These are phyloP conservation scores for Colletotrichum sp. DNA, from an alignment of 2,329 filamentous ascomycete genomes.

Conservation along the genomic window DNA sequence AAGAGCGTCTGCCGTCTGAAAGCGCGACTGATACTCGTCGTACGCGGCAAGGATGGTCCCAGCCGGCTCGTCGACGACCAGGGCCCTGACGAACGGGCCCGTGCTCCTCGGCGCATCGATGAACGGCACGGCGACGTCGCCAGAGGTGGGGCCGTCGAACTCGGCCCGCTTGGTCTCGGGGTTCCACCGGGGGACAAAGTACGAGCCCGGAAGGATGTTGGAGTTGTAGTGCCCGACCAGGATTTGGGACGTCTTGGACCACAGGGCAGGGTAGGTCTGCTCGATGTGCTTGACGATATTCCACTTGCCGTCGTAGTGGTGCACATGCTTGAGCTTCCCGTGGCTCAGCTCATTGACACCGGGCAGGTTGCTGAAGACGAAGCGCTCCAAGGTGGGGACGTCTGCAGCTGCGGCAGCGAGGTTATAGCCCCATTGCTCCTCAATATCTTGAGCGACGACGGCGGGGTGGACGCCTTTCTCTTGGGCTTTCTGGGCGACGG, in stretches of 20 bases:
- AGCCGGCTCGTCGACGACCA: conserved; percentile 43
- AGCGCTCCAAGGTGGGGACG: neutral
- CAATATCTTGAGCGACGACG: conserved; percentile 48
- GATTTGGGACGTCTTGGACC: conserved; percentile 1
- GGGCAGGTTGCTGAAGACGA: neutral
- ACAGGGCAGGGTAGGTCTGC: neutral
- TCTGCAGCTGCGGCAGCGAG: conserved; percentile 56
- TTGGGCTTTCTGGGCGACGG: conserved; percentile 31
- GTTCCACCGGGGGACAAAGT: neutral
- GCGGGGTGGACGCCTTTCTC: conserved; percentile 9
- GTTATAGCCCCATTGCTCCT: conserved; percentile 57
- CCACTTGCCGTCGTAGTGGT: conserved; percentile 7
- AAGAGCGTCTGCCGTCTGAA: conserved; percentile 39
- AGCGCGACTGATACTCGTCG: conserved; percentile 39
- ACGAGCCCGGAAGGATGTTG: neutral
- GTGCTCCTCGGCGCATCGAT: conserved; percentile 42
- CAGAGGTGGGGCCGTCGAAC: neutral
- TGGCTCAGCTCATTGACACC: neutral
- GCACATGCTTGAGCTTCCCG: neutral
- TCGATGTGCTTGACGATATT: neutral
- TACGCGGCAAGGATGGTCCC: conserved; percentile 50
- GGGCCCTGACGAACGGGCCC: conserved; percentile 46
- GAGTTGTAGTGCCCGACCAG: neutral
- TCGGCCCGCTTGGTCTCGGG: neutral
- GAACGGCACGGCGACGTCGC: conserved; percentile 23